Base-by-base conservation (phyloP, 768 basidiomycete species). In the Tricholoma furcatifolium region DNA sequence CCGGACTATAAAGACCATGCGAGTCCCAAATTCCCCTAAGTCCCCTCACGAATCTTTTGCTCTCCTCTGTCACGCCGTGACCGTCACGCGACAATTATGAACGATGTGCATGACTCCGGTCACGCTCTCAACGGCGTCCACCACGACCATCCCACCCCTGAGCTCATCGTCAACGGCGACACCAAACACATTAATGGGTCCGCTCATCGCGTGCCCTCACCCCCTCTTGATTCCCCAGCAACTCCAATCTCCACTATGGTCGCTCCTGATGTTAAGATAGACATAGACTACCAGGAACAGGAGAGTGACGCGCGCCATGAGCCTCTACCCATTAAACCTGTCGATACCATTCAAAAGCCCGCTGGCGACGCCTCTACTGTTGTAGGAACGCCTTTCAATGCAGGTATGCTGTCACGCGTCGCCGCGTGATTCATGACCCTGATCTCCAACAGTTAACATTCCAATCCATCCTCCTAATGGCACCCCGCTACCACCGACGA, bases 1-100 rank as follows among this genome's bases (percentile, higher is more conserved):
- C 70, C 74, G 75, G 78, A 76, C 82, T 88, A 88, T 88, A 88
- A 88, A 86, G 85, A 82, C 84, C 78, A 81, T 82, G 79, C 75
- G 75, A 75, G 72, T 75, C 75, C 78, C 74, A 72, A 77, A 80
- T 79, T 78, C 76, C 79, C 82, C 84, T 84, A 80, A 81, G 75
- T 82, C 83, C 80, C 81, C 78, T 83, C 84, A 84, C 84, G 84
- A 85, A 82, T 82, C 79, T 79, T 78, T 78, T 77, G 70, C 69
- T 69, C 73, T 73, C 72, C 68, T 65, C 57, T 64, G 81, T 82
- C 78, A 83, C 81, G 70, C 77, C 63, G 84, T 87, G 84, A 88
- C 86, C 62, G 85, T 88, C 84, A 87, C 87, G 77, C 79, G 74
- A 74, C 75, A 73, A 76, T 75, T 75, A 87, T 86, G 85, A 78